Evolutionary conservation across 78 protist genomes (phyloP).

Genomic region (Dictyostelium intermedium): DNA sequence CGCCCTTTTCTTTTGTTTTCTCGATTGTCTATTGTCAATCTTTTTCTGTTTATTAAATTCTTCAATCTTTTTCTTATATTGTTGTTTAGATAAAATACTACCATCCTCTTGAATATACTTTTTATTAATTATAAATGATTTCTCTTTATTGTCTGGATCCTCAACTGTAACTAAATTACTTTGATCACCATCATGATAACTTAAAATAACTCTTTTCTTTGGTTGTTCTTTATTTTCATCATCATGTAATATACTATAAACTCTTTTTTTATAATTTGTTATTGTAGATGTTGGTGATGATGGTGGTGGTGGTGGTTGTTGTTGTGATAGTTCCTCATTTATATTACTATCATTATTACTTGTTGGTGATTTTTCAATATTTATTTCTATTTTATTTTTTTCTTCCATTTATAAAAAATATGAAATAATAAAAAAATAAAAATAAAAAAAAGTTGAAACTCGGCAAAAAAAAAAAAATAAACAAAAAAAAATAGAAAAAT

Average conservation of each 20-base stretch:
- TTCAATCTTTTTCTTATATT: slow-evolving; percentile 13
- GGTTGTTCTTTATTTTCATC: neutral
- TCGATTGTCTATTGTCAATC: neutral
- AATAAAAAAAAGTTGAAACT: too few species aligned
- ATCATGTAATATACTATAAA: neutral
- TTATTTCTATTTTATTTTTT: neutral
- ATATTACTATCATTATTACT: neutral
- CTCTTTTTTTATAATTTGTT: neutral
- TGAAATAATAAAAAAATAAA: neutral
- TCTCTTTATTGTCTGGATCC: neutral
- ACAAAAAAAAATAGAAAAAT: too few species aligned
- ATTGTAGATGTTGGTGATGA: neutral
- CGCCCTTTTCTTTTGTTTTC: neutral
- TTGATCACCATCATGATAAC: neutral
- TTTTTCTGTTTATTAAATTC: slow-evolving; percentile 15
- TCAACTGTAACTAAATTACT: neutral
- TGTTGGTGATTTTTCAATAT: neutral
- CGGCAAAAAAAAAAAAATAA: too few species aligned
- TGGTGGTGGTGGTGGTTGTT: neutral
- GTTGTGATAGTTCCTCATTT: neutral
- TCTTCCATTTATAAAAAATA: neutral
- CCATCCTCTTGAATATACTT: slow-evolving; percentile 40
- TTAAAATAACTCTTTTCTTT: neutral
- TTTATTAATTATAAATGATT: neutral
- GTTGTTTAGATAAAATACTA: neutral